phyloP scores from a whole-genome alignment of 345 rosid genomes.

The Kernera saxatilis region DNA sequence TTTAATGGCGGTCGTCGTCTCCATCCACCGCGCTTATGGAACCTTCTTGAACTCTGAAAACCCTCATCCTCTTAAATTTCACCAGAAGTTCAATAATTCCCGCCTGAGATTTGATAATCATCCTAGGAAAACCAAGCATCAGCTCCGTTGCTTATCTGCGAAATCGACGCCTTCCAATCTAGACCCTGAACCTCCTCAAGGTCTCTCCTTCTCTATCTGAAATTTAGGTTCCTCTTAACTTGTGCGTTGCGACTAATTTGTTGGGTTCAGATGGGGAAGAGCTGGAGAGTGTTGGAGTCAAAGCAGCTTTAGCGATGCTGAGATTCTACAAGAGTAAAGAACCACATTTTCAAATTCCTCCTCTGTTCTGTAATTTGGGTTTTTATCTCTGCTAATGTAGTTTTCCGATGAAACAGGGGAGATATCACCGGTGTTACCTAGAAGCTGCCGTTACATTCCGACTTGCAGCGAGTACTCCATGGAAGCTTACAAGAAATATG shows the following conservation, averaged over 20 bases:
- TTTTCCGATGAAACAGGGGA: slow-evolving; percentile 50
- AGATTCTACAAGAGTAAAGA: slow-evolving; percentile 68
- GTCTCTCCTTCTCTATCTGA: slow-evolving; percentile 17
- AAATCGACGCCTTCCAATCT: slow-evolving; percentile 24
- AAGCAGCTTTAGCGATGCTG: slow-evolving; percentile 68
- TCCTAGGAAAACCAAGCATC: slow-evolving; percentile 14
- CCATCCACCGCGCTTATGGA: slow-evolving; percentile 21
- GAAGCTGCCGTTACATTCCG: slow-evolving; percentile 77
- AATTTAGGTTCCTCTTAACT: background rate
- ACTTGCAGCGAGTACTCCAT: slow-evolving; percentile 91
- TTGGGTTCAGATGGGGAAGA: slow-evolving; percentile 39
- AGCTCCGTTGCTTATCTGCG: slow-evolving; percentile 25
- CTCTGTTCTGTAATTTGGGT: background rate
- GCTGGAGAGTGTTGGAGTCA: slow-evolving; percentile 56
- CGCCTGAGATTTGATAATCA: background rate
- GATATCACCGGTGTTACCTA: slow-evolving; percentile 75
- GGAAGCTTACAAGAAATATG: slow-evolving; percentile 93
- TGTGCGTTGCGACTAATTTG: background rate
- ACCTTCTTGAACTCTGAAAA: slow-evolving; percentile 6
- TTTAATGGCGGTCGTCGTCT: slow-evolving; percentile 48
- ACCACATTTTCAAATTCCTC: background rate
- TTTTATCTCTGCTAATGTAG: background rate
- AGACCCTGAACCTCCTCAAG: slow-evolving; percentile 37
- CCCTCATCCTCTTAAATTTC: slow-evolving; percentile 15
- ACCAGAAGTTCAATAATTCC: background rate